These are phyloP conservation scores for Knufia fluminis DNA, from an alignment of 2,329 filamentous ascomycete genomes.

Conservation along the genomic window DNA sequence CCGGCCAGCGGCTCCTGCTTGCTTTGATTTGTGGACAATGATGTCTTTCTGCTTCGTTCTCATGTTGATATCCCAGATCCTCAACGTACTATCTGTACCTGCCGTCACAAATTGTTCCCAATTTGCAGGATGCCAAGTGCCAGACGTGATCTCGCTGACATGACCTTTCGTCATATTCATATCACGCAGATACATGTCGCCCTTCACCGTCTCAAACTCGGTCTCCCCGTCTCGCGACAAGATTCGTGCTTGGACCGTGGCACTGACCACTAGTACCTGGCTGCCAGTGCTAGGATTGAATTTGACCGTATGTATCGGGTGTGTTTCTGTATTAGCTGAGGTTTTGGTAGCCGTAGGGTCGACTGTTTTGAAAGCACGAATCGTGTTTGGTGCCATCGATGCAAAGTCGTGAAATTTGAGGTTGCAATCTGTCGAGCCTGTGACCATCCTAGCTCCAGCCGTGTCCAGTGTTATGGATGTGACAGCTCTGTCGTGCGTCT, in stretches of 20 bases:
- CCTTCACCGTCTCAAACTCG: conserved; percentile 83
- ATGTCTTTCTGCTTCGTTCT: conserved; percentile 85
- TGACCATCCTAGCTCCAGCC: conserved; percentile 72
- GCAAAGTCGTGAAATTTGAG: conserved; percentile 93
- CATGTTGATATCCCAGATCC: conserved; percentile 95
- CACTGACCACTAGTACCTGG: conserved; percentile 76
- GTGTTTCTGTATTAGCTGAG: conserved; percentile 65
- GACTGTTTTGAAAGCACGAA: conserved; percentile 85
- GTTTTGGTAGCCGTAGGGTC: conserved; percentile 74
- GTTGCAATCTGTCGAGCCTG: conserved; percentile 83
- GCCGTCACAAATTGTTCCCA: conserved; percentile 80
- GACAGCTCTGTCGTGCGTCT: conserved; percentile 81
- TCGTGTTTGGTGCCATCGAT: conserved; percentile 87
- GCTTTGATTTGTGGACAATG: conserved; percentile 88
- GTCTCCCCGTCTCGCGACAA: conserved; percentile 81
- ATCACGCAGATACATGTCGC: conserved; percentile 95
- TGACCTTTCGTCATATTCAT: conserved; percentile 98
- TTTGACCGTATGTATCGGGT: conserved; percentile 74
- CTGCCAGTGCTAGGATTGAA: conserved; percentile 77
- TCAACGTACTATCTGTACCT: conserved; percentile 85
- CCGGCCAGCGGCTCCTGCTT: conserved; percentile 77
- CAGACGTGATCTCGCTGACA: conserved; percentile 80
- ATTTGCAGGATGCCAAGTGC: conserved; percentile 83
- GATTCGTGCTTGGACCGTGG: conserved; percentile 82
- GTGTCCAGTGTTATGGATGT: conserved; percentile 79